phyloP scores from a whole-genome alignment of 345 rosid genomes.

The Populus pruinosa region DNA sequence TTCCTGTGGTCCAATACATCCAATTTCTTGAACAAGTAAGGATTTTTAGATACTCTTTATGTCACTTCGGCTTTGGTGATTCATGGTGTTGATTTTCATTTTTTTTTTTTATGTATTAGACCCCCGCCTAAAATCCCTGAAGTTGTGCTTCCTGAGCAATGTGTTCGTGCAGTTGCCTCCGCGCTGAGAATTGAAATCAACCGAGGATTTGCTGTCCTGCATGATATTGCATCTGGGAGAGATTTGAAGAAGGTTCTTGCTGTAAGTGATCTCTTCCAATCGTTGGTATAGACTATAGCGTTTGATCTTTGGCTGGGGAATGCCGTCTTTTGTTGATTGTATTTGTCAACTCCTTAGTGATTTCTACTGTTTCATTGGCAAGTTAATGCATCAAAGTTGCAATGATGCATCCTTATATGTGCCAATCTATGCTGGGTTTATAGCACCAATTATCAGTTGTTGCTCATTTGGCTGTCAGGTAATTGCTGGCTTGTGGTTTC shows the following conservation, averaged over 20 bases:
- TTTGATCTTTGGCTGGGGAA: background rate
- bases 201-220: conserved; percentile 10
- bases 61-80: background rate
- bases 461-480: conserved; percentile 38
- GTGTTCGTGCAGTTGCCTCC: conserved; percentile 21
- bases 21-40: conserved; percentile 26
- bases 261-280: conserved; percentile 10
- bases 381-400: background rate
- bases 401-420: background rate
- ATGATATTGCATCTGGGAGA: conserved; percentile 20
- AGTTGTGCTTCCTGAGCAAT: conserved; percentile 23
- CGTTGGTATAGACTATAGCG: background rate
- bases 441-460: background rate
- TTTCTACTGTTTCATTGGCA: background rate
- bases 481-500: conserved; percentile 63
- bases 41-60: background rate
- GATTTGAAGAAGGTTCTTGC: conserved; percentile 25
- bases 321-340: background rate
- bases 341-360: background rate
- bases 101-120: conserved; percentile 4
- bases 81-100: background rate
- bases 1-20: conserved; percentile 30
- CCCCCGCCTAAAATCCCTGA: conserved; percentile 27
- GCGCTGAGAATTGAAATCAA: conserved; percentile 25
- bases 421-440: background rate